These are phyloP conservation scores for Curvularia eragrostidis DNA, from an alignment of 2,329 filamentous ascomycete species.

Conservation along the genomic window DNA sequence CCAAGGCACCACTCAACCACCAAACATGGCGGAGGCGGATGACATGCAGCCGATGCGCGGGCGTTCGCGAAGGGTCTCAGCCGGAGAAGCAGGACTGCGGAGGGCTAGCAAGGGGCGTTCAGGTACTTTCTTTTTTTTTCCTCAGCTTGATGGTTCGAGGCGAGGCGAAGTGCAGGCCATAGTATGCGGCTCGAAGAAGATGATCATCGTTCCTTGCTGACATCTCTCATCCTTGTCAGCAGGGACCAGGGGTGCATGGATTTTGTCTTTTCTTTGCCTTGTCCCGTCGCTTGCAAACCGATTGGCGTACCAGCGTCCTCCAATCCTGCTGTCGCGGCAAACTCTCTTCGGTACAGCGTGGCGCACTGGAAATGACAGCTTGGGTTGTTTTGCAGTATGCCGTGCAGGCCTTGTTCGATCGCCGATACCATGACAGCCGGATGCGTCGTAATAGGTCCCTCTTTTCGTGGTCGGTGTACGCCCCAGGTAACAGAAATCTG, in stretches of 20 bases:
- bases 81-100: slow-evolving; percentile 15
- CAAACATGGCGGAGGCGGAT: slow-evolving; percentile 31
- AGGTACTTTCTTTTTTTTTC: slow-evolving; percentile 9
- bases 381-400: slow-evolving; percentile 6
- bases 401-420: slow-evolving; percentile 21
- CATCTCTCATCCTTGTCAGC: slow-evolving; percentile 15
- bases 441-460: slow-evolving; percentile 7
- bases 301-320: slow-evolving; percentile 16
- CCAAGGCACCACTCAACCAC: slow-evolving; percentile 19
- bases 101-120: slow-evolving; percentile 25
- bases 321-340: slow-evolving; percentile 17
- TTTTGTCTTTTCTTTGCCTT: slow-evolving; percentile 18
- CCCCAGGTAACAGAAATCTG: slow-evolving; percentile 19
- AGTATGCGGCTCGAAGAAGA: slow-evolving; percentile 17
- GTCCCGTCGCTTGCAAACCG: slow-evolving; percentile 14
- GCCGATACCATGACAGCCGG: slow-evolving; percentile 17
- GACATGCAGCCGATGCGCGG: slow-evolving; percentile 29
- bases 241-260: slow-evolving; percentile 11
- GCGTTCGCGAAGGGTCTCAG: slow-evolving; percentile 30
- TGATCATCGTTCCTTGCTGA: slow-evolving; percentile 16
- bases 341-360: slow-evolving; percentile 21
- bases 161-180: slow-evolving; percentile 19
- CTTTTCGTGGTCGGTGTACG: slow-evolving; percentile 18
- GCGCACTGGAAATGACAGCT: slow-evolving; percentile 18
- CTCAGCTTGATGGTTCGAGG: slow-evolving; percentile 10